Evolutionary conservation across 805 yeast species (phyloP), one percentile per base, ranked within the genome.

Genomic region (Wilhelminamyces savonicus): DNA sequence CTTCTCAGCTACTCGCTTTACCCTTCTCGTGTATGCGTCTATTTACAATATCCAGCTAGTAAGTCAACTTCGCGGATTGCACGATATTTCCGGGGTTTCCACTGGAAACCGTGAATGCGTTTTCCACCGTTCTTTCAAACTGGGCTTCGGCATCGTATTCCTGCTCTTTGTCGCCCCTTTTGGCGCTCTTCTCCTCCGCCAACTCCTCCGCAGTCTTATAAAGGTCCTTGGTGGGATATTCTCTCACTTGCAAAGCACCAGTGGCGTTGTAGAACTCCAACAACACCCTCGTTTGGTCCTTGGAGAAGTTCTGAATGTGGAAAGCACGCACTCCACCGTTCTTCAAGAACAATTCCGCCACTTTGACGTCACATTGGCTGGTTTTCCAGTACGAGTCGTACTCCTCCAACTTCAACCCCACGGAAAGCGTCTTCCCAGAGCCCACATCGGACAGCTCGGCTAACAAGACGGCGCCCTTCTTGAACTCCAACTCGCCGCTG

Each of bases 391-490:
- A 86, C 7, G 78, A 75, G 44, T 76, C 75, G 23, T 71, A 70
- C 30, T 59, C 50, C 19, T 58, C 54, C 29, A 69, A 56, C 2
- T 77, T 76, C 21, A 82, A 55, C 0, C 79, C 84, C 3, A 75
- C 76, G 7, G 70, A 59, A 32, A 82, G 59, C 3, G 94, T 82
- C 32, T 36, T 40, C 31, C 66, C 57, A 35, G 68, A 64, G 12
- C 69, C 63, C 28, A 60, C 61, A 23, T 57, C 66, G n/a, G 74
- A 73, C 13, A 80, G 68, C 22, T 78, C 76, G 11, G 92, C 71
- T 26, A 78, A 50, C 13, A 85, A 49, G 5, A 84, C 69, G 21
- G 79, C 82, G 44, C 94, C 90, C 29, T 67, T 66, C 10, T 52
- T 36, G 43, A 84, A 82, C 4, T 50, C 37, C 9, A 56, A 41